Conservation (phyloP, 768 basidiomycete genomes). For the Suillus sp. region DNA sequence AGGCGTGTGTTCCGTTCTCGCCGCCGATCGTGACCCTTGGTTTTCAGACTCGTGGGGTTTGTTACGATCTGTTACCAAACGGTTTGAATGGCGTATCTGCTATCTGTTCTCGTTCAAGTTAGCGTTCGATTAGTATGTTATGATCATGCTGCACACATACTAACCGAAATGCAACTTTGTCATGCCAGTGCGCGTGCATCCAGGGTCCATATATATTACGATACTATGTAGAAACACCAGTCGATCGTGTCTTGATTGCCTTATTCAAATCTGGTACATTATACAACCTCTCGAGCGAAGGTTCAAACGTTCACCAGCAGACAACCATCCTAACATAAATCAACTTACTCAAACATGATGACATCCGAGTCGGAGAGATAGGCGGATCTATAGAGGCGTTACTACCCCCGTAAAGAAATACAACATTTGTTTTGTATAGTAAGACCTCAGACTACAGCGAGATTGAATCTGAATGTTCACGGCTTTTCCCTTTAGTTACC, state of each 20-base stretch:
- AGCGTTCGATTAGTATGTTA: not conserved
- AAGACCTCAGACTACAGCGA: not conserved
- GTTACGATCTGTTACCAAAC: not conserved
- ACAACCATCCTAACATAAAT: not conserved
- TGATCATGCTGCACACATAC: not conserved
- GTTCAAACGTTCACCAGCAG: not conserved
- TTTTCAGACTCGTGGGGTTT: not conserved
- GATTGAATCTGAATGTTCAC: not conserved
- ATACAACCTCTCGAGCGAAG: not conserved
- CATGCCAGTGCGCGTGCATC: not conserved
- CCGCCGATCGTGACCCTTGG: not conserved
- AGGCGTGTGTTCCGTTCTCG: not conserved
- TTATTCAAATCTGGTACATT: not conserved
- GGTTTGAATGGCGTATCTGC: not conserved
- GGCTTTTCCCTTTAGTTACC: constrained; percentile 16
- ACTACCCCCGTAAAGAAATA: not conserved
- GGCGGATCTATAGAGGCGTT: not conserved
- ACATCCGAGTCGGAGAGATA: not conserved
- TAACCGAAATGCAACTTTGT: not conserved
- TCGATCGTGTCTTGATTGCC: not conserved
- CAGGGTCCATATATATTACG: not conserved
- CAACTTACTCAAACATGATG: not conserved
- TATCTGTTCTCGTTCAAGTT: not conserved
- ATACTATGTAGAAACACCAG: not conserved
- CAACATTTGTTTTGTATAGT: constrained; percentile 5